Evolutionary conservation across 2,329 filamentous ascomycete species (phyloP).

Genomic region (Microcyclosporella mali): DNA sequence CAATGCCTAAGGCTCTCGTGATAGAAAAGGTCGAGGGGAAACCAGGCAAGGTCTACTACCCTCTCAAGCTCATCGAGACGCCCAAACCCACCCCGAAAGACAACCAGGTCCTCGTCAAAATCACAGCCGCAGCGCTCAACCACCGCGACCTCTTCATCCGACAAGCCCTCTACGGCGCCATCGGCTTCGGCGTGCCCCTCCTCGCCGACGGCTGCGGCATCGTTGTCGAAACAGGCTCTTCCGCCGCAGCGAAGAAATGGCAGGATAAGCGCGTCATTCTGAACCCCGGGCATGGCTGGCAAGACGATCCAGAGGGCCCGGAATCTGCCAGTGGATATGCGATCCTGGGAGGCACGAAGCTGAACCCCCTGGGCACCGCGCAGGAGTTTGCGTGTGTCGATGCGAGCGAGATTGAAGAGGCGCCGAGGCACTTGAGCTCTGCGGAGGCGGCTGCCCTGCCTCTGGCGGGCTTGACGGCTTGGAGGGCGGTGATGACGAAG

Average conservation of each 20-base stretch:
- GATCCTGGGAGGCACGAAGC: slow-evolving; percentile 63
- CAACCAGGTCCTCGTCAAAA: slow-evolving; percentile 64
- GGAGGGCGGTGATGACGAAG: slow-evolving; percentile 80
- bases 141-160: slow-evolving; percentile 94
- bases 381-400: slow-evolving; percentile 67
- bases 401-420: slow-evolving; percentile 66
- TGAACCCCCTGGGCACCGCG: slow-evolving; percentile 62
- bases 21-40: slow-evolving; percentile 70
- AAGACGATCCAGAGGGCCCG: slow-evolving; percentile 62
- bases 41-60: slow-evolving; percentile 83
- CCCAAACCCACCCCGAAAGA: slow-evolving; percentile 53
- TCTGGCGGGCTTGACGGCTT: slow-evolving; percentile 78
- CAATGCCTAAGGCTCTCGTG: slow-evolving; percentile 52
- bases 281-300: slow-evolving; percentile 74
- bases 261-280: slow-evolving; percentile 66
- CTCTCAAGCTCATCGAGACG: slow-evolving; percentile 53
- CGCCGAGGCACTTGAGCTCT: slow-evolving; percentile 64
- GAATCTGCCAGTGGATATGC: slow-evolving; percentile 56
- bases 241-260: slow-evolving; percentile 50
- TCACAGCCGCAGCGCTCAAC: slow-evolving; percentile 79
- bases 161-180: slow-evolving; percentile 81
- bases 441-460: slow-evolving; percentile 79
- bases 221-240: slow-evolving; percentile 59
- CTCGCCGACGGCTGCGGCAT: slow-evolving; percentile 76
- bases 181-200: slow-evolving; percentile 71